A percentile compares a stretch with the other conserved stretches of the same genome.
Conservation (phyloP, 2,329 filamentous ascomycete genomes). For the Aspergillus sp. region DNA sequence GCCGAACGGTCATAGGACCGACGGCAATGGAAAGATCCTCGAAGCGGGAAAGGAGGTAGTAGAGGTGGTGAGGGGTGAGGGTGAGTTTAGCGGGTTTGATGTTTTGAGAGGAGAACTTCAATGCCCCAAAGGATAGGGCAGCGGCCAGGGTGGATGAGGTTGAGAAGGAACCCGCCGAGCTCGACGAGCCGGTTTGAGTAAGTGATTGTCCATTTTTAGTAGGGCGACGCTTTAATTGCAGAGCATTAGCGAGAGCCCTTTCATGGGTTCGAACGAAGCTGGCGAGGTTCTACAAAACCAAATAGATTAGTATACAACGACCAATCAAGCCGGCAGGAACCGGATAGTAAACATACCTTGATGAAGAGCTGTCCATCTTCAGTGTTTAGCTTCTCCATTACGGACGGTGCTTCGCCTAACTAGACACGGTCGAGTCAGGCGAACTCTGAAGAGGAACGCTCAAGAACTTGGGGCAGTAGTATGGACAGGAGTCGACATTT, state of each 20-base stretch:
- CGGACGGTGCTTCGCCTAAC: conserved; percentile 24
- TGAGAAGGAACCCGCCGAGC: conserved; percentile 58
- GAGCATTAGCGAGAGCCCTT: conserved; percentile 90
- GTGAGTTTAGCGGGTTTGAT: conserved; percentile 88
- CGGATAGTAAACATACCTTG: conserved; percentile 30
- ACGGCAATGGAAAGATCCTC: conserved; percentile 87
- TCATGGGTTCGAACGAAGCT: conserved; percentile 96
- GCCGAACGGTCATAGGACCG: conserved; percentile 90
- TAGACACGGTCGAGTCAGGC: conserved; percentile 24
- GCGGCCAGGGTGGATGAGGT: conserved; percentile 70
- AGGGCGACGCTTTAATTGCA: conserved; percentile 72
- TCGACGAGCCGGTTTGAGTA: conserved; percentile 50
- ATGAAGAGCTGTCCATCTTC: conserved; percentile 48
- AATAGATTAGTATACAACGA: conserved; percentile 4
- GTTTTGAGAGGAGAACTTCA: conserved; percentile 78
- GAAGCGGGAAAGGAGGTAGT: conserved; percentile 92
- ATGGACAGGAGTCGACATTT: conserved; percentile 28
- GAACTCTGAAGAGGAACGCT: conserved; percentile 32
- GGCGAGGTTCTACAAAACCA: conserved; percentile 70
- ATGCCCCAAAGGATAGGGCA: conserved; percentile 77
- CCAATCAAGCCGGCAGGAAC: conserved; percentile 1
- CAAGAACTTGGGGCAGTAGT: conserved; percentile 22
- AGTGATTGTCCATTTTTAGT: conserved; percentile 63
- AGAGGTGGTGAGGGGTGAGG: conserved; percentile 91
- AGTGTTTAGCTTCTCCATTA: conserved; percentile 47